Conservation (phyloP, 2,329 filamentous ascomycete genomes). For the Gremmenia infestans region DNA sequence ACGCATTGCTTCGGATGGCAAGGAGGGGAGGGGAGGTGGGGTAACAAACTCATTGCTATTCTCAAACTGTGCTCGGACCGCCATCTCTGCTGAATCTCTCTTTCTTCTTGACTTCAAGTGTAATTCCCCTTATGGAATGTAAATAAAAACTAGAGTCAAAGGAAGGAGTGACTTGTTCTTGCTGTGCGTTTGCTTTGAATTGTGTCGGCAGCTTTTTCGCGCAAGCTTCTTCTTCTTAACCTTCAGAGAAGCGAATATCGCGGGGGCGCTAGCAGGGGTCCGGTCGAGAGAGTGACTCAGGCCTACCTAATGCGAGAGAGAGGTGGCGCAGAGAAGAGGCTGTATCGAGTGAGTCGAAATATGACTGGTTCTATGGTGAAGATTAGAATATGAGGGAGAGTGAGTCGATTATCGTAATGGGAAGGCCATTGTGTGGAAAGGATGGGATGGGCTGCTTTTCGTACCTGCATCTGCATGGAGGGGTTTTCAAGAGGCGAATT, state of each 20-base stretch:
- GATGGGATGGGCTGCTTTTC: no score
- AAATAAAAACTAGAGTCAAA: no score
- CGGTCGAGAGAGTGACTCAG: conserved; percentile 12
- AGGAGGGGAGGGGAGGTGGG: conserved; percentile 8
- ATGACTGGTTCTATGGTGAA: not conserved
- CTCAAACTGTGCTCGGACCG: conserved; percentile 73
- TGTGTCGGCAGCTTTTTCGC: not conserved
- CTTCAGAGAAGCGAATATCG: conserved; percentile 3
- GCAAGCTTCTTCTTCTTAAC: conserved; percentile 4
- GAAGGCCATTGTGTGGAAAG: no score
- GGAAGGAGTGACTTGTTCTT: no score
- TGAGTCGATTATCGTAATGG: not conserved
- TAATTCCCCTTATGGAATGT: no score
- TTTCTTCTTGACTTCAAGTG: not conserved
- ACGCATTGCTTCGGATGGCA: conserved; percentile 3
- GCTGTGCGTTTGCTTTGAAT: no score
- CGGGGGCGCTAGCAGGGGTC: conserved; percentile 13
- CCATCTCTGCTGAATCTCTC: conserved; percentile 43
- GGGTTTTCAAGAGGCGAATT: no score
- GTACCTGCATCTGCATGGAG: no score
- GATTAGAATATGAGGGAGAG: conserved; percentile 1
- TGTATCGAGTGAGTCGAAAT: not conserved
- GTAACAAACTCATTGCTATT: conserved; percentile 74
- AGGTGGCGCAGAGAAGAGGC: conserved; percentile 3
- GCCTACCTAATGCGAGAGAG: not conserved